phyloP scores from a whole-genome alignment of 441 rosid genomes.

The Erodium moschatum region DNA sequence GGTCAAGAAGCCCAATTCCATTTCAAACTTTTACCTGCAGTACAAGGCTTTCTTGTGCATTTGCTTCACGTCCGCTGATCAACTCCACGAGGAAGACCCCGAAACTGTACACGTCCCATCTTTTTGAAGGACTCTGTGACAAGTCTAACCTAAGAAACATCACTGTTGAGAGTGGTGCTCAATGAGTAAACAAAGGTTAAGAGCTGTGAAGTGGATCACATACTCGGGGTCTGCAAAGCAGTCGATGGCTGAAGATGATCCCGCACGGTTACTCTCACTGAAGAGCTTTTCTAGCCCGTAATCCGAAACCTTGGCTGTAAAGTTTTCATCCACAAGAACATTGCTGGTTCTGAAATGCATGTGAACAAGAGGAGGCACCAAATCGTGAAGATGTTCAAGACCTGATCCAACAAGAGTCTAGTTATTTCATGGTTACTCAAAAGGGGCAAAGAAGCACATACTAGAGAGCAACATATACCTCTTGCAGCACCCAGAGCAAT shows the following conservation, averaged over 20 bases:
- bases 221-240: constrained; percentile 46
- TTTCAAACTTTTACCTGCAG: too few relatives aligned
- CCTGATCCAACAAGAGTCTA: constrained; percentile 24
- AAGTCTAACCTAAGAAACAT: constrained; percentile 25
- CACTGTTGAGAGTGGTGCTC: not conserved
- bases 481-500: constrained; percentile 40
- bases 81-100: constrained; percentile 42
- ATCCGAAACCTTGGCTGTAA: constrained; percentile 36
- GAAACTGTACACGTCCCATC: constrained; percentile 38
- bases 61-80: constrained; percentile 33
- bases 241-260: constrained; percentile 37
- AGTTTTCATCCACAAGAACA: constrained; percentile 38
- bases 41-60: constrained; percentile 21
- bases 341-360: constrained; percentile 43
- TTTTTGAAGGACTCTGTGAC: constrained; percentile 22
- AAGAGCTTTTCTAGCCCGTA: constrained; percentile 31
- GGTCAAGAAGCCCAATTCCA: too few relatives aligned
- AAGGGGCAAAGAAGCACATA: not conserved
- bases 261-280: constrained; percentile 20
- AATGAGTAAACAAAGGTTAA: not conserved
- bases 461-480: constrained; percentile 22
- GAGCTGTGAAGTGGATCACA: constrained; percentile 11
- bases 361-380: constrained; percentile 39
- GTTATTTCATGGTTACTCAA: not conserved
- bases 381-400: constrained; percentile 40